A percentile compares a stretch with the other conserved stretches of the same genome.
Evolutionary conservation across 2,329 filamentous ascomycete genomes (phyloP).

Genomic region (Cladosporium halotolerans): DNA sequence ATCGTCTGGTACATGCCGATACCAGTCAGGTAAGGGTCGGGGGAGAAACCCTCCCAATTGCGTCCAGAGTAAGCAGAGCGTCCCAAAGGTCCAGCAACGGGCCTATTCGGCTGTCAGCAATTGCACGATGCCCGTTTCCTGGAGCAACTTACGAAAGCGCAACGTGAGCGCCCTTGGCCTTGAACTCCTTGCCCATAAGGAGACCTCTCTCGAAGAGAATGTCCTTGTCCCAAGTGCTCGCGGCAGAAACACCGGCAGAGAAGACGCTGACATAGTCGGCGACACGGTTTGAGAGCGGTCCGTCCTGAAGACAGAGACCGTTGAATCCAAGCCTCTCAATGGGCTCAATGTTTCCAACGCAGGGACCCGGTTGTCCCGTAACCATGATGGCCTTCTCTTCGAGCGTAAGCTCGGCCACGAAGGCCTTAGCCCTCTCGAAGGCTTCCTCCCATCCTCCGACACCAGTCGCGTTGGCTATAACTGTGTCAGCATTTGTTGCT

Average conservation of each 20-base stretch:
- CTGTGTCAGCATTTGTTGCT: not conserved
- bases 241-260: conserved; percentile 76
- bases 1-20: conserved; percentile 44
- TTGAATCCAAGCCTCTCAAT: conserved; percentile 27
- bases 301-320: conserved; percentile 71
- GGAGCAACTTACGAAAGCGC: conserved; percentile 22
- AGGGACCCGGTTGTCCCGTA: conserved; percentile 24
- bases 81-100: conserved; percentile 34
- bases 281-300: conserved; percentile 44
- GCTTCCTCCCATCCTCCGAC: conserved; percentile 12
- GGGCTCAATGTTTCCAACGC: conserved; percentile 32
- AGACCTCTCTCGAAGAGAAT: conserved; percentile 41
- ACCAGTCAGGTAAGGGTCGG: conserved; percentile 57
- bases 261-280: conserved; percentile 52
- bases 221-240: conserved; percentile 76
- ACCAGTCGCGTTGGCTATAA: conserved; percentile 14
- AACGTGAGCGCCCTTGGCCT: conserved; percentile 47
- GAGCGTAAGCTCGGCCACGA: conserved; percentile 34
- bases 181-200: conserved; percentile 28
- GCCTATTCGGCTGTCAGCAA: conserved; percentile 33
- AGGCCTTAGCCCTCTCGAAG: conserved; percentile 27
- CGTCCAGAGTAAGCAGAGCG: conserved; percentile 13
- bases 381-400: conserved; percentile 37
- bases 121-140: not conserved
- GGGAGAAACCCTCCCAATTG: conserved; percentile 55